Evolutionary conservation across 2,329 filamentous ascomycete genomes (phyloP).

Genomic region (Aphanocladium album): DNA sequence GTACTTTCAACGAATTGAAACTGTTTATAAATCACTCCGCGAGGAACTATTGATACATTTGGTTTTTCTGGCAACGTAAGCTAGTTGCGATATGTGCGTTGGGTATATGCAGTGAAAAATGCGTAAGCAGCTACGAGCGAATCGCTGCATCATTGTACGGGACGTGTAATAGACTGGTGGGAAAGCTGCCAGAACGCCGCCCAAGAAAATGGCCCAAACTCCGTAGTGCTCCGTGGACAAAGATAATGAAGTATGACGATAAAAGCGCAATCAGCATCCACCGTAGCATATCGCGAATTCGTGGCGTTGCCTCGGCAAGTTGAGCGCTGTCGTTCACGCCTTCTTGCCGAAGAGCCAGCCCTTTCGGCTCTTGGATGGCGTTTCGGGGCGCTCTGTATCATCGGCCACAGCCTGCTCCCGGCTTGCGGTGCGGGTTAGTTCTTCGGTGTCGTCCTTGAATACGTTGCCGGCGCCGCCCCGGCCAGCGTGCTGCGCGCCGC

Average conservation of each 20-base stretch:
- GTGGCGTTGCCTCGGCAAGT: not conserved
- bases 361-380: constrained; percentile 26
- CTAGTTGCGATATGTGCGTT: not conserved
- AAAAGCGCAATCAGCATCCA: not conserved
- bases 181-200: not conserved
- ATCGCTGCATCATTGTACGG: not conserved
- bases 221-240: not conserved
- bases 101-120: not conserved
- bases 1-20: not conserved
- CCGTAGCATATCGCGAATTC: not conserved
- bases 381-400: constrained; percentile 22
- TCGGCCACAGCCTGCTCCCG: constrained; percentile 27
- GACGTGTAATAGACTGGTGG: not conserved
- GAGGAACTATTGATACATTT: not conserved
- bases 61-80: too few relatives aligned
- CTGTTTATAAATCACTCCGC: not conserved
- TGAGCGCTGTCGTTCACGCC: constrained; percentile 20
- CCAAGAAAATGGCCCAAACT: not conserved
- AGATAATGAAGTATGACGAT: not conserved
- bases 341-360: constrained; percentile 47
- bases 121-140: not conserved
- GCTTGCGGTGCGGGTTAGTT: constrained; percentile 27
- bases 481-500: constrained; percentile 60
- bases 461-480: constrained; percentile 74
- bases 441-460: constrained; percentile 38